Percentiles rank a stretch among this genome's conserved stretches.
phyloP scores from a whole-genome alignment of 2,329 filamentous ascomycete genomes.

The Diaporthe eres region DNA sequence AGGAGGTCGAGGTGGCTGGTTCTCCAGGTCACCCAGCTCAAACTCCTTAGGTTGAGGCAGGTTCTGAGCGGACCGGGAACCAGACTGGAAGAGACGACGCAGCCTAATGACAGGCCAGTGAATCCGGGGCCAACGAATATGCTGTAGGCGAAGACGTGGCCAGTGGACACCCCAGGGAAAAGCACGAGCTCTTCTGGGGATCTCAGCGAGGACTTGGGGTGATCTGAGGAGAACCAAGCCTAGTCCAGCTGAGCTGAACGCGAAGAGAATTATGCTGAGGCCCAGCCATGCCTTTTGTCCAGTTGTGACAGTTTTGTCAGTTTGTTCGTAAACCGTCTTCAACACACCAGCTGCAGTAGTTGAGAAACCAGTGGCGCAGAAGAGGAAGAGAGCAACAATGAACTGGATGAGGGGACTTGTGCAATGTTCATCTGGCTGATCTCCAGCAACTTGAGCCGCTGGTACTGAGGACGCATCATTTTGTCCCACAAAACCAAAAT shows the following conservation, averaged over 20 bases:
- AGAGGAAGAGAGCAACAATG: background rate
- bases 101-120: background rate
- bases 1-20: background rate
- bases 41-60: slow-evolving; percentile 22
- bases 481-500: rapidly evolving
- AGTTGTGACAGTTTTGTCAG: background rate
- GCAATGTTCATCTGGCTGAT: too few relatives aligned
- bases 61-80: background rate
- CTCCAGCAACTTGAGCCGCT: background rate
- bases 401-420: too few relatives aligned
- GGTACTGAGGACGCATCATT: too few relatives aligned
- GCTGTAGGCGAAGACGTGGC: background rate
- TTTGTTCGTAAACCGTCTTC: background rate
- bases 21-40: slow-evolving; percentile 11
- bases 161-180: background rate
- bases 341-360: background rate
- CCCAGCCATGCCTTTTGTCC: background rate
- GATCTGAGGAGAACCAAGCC: background rate
- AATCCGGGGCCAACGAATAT: background rate
- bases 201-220: background rate
- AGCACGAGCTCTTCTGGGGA: background rate
- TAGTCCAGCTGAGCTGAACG: background rate
- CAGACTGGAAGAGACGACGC: background rate
- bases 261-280: background rate
- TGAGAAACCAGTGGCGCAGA: background rate